Base-by-base conservation (phyloP, 2,329 filamentous ascomycete species). In the Ophiostoma australiae region DNA sequence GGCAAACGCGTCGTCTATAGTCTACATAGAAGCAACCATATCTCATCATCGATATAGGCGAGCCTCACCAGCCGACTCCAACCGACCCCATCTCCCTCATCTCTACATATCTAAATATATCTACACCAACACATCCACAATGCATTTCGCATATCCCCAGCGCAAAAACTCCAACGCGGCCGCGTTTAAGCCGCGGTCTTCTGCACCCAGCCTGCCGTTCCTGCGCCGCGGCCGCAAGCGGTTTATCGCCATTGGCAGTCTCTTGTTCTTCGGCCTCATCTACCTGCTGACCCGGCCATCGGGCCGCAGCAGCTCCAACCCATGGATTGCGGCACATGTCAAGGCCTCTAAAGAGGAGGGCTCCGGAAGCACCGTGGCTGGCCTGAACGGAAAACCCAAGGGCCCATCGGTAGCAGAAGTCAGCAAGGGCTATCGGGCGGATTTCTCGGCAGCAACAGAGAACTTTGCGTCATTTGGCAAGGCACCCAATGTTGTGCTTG, bases 111-210 rank as follows among this genome's bases (percentile, higher is more conserved):
- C 39, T 41, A 41, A 10, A 48, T 3, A 37, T 37, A 48, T 55
- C 31, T 31, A 37, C 52, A 2, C 17, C 48, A 11, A 3, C 17
- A 33, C 20, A 55, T 52, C n/a, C 63, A 67, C 52, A 70, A 95
- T 97, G 93, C 94, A 97, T 80, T 93, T 94, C 84, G 93, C 94
- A 74, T 89, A 96, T 76, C 93, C 93, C 70, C 88, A 92, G 77
- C 90, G 93, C 80, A 97, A 94, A 82, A 89, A 87, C 77, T 94
- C 91, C 75, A 89, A 90, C 78, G 88, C 91, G 75, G 87, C 89
- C 75, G 89, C 90, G 39, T 94, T 92, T 81, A 84, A 85, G 74
- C 84, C 86, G 67, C 85, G 88, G 77, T 84, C 86, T 35, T 55
- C 41, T 8, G 86, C 74, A 82, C 88, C 77, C 77, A 81, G 84